Conservation (phyloP, 352 stramenopile genomes). For the Globisporangium mamillatum region DNA sequence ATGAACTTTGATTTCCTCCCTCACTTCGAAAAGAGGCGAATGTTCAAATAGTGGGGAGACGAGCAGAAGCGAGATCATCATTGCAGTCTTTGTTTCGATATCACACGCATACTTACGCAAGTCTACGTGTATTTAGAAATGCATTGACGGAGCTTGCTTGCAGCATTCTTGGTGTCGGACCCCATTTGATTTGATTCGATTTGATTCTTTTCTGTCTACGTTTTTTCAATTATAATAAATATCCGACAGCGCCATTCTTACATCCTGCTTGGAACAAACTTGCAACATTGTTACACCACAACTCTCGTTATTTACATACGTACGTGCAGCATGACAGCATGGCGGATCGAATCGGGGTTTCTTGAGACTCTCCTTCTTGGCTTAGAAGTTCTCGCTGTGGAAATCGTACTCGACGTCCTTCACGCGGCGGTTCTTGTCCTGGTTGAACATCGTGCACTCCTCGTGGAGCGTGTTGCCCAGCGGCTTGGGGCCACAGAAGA, state of each 20-base stretch:
- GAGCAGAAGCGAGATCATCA: not conserved
- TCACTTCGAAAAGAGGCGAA: not conserved
- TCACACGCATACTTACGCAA: not conserved
- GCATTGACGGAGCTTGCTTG: not conserved
- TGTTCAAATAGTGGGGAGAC: not conserved
- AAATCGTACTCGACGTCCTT: slow-evolving; percentile 63
- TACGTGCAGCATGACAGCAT: not conserved
- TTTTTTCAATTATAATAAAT: not conserved
- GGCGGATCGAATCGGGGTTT: not conserved
- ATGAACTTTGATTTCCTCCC: not conserved
- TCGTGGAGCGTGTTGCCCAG: slow-evolving; percentile 60
- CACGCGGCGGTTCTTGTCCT: slow-evolving; percentile 29
- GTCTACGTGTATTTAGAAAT: not conserved
- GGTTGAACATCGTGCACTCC: slow-evolving; percentile 56
- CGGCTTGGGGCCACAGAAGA: slow-evolving; percentile 68
- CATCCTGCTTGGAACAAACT: not conserved
- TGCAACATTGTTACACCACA: slow-evolving; percentile 3
- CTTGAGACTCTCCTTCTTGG: not conserved
- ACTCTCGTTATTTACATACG: not conserved
- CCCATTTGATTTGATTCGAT: not conserved
- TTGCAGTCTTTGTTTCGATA: not conserved
- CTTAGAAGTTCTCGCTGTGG: slow-evolving; percentile 67
- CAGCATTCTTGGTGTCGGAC: not conserved
- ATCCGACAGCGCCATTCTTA: not conserved
- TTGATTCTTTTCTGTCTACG: not conserved